Conservation (phyloP, 352 stramenopile species). For the Globisporangium iwayamae region DNA sequence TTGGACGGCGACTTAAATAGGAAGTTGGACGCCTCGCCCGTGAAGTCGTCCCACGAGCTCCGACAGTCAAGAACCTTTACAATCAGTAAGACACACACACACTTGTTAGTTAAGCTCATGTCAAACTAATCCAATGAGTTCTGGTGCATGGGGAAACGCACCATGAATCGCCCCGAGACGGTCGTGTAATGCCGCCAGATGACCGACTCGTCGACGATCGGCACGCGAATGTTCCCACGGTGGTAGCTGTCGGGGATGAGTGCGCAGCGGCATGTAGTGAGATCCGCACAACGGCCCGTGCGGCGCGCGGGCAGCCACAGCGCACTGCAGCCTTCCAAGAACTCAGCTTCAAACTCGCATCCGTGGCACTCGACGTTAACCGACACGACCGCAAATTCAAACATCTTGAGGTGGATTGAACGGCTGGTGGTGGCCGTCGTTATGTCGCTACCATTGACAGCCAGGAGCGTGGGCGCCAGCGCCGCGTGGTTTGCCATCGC, state of each 20-base stretch:
- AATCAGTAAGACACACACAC: neutral
- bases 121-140: neutral
- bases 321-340: constrained; percentile 59
- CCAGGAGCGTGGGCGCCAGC: constrained; percentile 47
- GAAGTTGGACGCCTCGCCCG: constrained; percentile 11
- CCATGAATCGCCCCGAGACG: constrained; percentile 71
- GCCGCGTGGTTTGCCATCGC: constrained; percentile 12
- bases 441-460: constrained; percentile 48
- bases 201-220: constrained; percentile 67
- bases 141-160: constrained; percentile 16
- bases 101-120: neutral
- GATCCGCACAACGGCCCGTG: constrained; percentile 38
- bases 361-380: constrained; percentile 60
- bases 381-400: constrained; percentile 61
- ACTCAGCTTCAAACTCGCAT: constrained; percentile 76
- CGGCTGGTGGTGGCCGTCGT: constrained; percentile 17
- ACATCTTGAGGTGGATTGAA: constrained; percentile 47
- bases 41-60: constrained; percentile 15
- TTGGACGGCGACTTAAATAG: constrained; percentile 26
- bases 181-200: constrained; percentile 73
- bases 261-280: constrained; percentile 60
- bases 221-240: constrained; percentile 55
- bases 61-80: constrained; percentile 30
- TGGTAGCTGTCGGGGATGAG: constrained; percentile 77
- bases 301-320: constrained; percentile 70